These are phyloP conservation scores for Aspergillus latus DNA, from an alignment of 2,329 filamentous ascomycete genomes.

Conservation along the genomic window DNA sequence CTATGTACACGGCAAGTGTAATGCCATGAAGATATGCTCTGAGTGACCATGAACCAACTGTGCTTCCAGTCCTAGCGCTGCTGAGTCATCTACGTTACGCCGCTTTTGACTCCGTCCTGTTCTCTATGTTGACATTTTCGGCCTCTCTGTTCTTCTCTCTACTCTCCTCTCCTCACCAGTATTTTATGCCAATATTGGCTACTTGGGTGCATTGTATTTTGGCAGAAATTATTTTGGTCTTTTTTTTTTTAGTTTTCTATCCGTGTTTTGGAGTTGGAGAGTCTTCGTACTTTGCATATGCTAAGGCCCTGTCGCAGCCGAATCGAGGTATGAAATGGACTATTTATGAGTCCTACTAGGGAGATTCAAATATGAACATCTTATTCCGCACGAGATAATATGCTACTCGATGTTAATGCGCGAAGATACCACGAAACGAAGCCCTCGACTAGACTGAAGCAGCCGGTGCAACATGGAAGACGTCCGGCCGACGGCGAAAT, in stretches of 20 bases:
- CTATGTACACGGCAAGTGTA: constrained; percentile 10
- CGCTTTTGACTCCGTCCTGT: background rate
- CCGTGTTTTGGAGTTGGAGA: background rate
- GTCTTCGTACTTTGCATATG: background rate
- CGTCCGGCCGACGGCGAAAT: constrained; percentile 41
- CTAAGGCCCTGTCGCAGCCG: background rate
- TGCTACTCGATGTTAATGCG: background rate
- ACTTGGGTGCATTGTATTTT: constrained; percentile 9
- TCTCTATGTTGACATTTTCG: constrained; percentile 30
- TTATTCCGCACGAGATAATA: background rate
- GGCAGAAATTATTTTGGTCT: constrained; percentile 11
- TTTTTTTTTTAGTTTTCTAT: background rate
- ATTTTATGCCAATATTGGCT: constrained; percentile 15
- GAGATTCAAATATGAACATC: constrained; percentile 6
- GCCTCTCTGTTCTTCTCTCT: constrained; percentile 11
- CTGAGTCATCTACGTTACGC: constrained; percentile 9
- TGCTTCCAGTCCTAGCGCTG: background rate
- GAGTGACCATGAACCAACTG: too few relatives aligned
- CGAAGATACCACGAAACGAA: background rate
- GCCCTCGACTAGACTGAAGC: background rate
- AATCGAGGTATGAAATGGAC: constrained; percentile 13
- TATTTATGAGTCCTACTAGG: constrained; percentile 12
- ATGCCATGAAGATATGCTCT: too few relatives aligned
- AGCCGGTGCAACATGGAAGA: constrained; percentile 34
- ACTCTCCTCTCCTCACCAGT: background rate